Conservation (phyloP, 139 green algal species). For the Helicosporidium sp. region DNA sequence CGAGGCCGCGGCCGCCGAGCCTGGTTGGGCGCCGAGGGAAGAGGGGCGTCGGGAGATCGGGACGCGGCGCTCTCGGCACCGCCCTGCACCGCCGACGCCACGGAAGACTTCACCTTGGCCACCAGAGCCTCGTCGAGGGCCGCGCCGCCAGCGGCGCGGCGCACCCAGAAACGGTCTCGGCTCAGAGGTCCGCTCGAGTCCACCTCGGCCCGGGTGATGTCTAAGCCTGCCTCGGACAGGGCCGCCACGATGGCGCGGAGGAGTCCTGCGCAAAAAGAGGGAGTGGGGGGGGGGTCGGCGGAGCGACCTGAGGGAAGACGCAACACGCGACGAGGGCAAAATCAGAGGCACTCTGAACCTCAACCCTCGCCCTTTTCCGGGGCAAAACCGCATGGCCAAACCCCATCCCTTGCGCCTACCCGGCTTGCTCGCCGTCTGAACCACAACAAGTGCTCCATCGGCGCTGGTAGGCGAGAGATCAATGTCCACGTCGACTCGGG, state of each 20-base stretch:
- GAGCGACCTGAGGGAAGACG: conserved; percentile 13
- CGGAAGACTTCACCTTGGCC: conserved; percentile 10
- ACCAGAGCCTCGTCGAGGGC: conserved; percentile 1
- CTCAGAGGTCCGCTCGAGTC: conserved; percentile 22
- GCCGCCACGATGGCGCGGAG: conserved; percentile 43
- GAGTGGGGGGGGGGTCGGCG: background rate
- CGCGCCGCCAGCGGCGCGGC: conserved; percentile 18
- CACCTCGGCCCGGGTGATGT: conserved; percentile 42
- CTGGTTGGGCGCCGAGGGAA: background rate
- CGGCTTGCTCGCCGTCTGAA: no score
- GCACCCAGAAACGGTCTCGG: conserved; percentile 70
- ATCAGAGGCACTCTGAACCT: no score
- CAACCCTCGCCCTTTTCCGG: no score
- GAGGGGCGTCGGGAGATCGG: no score
- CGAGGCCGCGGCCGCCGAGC: no score
- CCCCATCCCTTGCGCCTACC: no score
- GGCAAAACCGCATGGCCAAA: no score
- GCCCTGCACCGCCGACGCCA: background rate
- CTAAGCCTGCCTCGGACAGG: conserved; percentile 60
- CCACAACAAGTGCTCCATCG: no score
- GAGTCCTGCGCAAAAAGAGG: conserved; percentile 32
- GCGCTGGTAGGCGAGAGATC: no score
- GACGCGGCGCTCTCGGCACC: background rate
- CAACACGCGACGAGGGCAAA: no score
- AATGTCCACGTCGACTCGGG: no score